These are phyloP conservation scores for Saturnispora kantuleensis DNA, from an alignment of 805 yeast species.

Conservation along the genomic window DNA sequence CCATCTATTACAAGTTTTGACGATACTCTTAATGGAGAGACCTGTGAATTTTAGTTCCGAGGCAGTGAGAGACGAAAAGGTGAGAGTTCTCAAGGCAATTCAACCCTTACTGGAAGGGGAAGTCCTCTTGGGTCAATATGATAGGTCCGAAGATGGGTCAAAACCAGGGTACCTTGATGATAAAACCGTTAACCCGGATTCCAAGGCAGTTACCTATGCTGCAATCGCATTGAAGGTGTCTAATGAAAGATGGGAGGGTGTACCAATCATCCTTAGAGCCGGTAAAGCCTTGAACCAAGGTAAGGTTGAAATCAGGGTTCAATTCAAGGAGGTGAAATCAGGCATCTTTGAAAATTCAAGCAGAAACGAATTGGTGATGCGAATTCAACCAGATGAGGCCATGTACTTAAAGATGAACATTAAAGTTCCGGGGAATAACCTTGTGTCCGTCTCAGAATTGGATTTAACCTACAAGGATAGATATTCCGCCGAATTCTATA, in stretches of 20 bases:
- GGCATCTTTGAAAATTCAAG: slow-evolving; percentile 77
- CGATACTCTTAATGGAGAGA: slow-evolving; percentile 90
- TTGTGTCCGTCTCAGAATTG: slow-evolving; percentile 77
- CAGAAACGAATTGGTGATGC: slow-evolving; percentile 86
- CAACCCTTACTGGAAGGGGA: slow-evolving; percentile 56
- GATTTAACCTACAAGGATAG: slow-evolving; percentile 79
- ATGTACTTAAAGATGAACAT: slow-evolving; percentile 88
- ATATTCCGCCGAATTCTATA: slow-evolving; percentile 72
- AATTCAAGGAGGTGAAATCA: slow-evolving; percentile 75
- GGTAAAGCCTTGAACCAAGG: slow-evolving; percentile 96
- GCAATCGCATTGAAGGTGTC: slow-evolving; percentile 69
- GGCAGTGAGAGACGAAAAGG: slow-evolving; percentile 92
- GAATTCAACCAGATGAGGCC: slow-evolving; percentile 93
- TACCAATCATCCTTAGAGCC: slow-evolving; percentile 90
- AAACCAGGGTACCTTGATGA: slow-evolving; percentile 92
- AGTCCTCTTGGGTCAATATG: slow-evolving; percentile 81
- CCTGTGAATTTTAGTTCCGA: slow-evolving; percentile 89
- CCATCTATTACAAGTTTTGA: slow-evolving; percentile 87
- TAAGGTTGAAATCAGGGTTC: slow-evolving; percentile 90
- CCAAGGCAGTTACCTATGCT: slow-evolving; percentile 88
- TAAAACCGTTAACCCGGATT: slow-evolving; percentile 70
- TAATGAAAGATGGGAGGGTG: slow-evolving; percentile 98
- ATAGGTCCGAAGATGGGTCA: slow-evolving; percentile 70
- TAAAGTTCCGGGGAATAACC: slow-evolving; percentile 85
- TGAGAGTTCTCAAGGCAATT: slow-evolving; percentile 78